Base-by-base conservation (phyloP, 495 filamentous ascomycete species). In the Neurospora africana region DNA sequence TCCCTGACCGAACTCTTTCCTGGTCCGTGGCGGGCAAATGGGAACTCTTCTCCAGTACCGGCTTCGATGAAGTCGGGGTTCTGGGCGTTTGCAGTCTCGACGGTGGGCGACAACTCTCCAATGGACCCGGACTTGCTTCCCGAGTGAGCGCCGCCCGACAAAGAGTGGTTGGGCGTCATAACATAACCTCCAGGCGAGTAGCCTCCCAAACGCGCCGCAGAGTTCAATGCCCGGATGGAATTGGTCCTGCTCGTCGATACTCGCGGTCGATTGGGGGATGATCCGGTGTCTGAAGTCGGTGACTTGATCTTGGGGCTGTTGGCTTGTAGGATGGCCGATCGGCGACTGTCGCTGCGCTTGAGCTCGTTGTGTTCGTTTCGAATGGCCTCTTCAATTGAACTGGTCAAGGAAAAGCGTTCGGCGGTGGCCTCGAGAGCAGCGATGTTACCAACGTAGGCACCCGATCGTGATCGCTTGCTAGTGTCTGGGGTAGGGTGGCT, bases 371-470 rank as follows among this genome's bases (percentile, higher is more conserved):
- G 91, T 75, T 95, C 86, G 75, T 91, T 90, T 72, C 91, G 89
- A 70, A 97, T 92, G 75, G 94, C 92, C 77, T 90, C 89, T 53
- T 89, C 92, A 76, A 97, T 91, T 19, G 90, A 90, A n/a, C 89
- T 91, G 53, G 88, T 91, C 75, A 89, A 87, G 76, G 91, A 94
- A 77, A 97, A 83, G 43, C 90, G 87, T 81, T 96, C 93, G 33
- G 93, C 93, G 53, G 89, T 92, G 73, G 89, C 87, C 77, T 97
- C 93, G 74, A 97, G 83, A 58, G 91, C 87, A 78, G 93, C 91
- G 72, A 97, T 90, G 84, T 94, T 95, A 78, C 87, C 86, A 27
- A 89, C 81, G 76, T 91, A 92, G 37, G 91, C 91, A 33, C 91
- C 90, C 76, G 92, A 91, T 58, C 92, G 82, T 27, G 89, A 91